Conservation (phyloP, 192 early-diverging fungal species). For the Helicostylum pulchrum region DNA sequence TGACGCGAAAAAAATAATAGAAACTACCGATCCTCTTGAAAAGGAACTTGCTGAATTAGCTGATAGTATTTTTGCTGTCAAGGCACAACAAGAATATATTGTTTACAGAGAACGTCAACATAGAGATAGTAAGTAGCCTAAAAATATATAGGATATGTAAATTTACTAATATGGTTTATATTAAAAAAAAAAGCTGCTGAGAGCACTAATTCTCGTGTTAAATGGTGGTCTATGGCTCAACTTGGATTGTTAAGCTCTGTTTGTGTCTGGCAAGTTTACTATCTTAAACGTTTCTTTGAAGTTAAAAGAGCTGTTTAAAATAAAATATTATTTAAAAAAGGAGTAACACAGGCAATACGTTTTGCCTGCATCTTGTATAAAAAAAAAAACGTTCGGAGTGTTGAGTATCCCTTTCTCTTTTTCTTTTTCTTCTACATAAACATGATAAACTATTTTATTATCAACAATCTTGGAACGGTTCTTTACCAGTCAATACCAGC, state of each 20-base stretch:
- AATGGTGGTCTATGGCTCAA: slow-evolving; percentile 76
- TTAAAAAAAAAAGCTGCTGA: slow-evolving; percentile 58
- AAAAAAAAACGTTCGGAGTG: no score
- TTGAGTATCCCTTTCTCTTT: background rate
- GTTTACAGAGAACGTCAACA: slow-evolving; percentile 59
- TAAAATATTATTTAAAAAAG: no score
- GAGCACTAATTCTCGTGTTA: slow-evolving; percentile 74
- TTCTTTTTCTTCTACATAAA: background rate
- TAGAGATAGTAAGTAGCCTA: slow-evolving; percentile 59
- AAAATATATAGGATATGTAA: background rate
- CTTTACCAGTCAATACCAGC: slow-evolving; percentile 17
- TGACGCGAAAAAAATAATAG: slow-evolving; percentile 16
- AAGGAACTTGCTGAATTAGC: slow-evolving; percentile 62
- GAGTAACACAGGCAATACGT: no score
- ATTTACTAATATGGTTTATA: no score
- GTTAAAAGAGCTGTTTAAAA: slow-evolving; percentile 61
- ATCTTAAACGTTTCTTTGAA: slow-evolving; percentile 73
- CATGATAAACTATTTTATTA: slow-evolving; percentile 29
- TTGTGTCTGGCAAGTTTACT: slow-evolving; percentile 69
- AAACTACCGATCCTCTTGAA: slow-evolving; percentile 59
- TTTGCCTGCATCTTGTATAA: no score
- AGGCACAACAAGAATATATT: slow-evolving; percentile 73
- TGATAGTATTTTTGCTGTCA: slow-evolving; percentile 55
- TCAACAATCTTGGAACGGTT: slow-evolving; percentile 22
- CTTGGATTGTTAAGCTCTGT: slow-evolving; percentile 58